These are phyloP conservation scores for Hawksworthiomyces lignivorus DNA, from an alignment of 2,329 filamentous ascomycete genomes.

Conservation along the genomic window DNA sequence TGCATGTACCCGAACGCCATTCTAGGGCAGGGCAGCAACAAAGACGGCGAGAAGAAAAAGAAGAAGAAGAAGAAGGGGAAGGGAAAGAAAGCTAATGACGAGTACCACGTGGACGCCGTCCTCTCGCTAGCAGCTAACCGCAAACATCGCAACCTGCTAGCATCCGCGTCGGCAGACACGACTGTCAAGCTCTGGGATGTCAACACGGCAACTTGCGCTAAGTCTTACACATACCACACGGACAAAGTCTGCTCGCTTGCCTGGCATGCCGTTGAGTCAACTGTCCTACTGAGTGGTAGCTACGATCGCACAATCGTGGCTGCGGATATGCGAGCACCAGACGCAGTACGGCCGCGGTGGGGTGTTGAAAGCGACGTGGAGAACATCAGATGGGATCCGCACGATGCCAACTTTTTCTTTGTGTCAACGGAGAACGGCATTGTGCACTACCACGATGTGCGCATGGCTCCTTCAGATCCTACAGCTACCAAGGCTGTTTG, in stretches of 20 bases:
- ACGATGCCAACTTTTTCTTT: slow-evolving; percentile 89
- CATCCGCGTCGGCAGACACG: slow-evolving; percentile 91
- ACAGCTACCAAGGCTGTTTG: slow-evolving; percentile 77
- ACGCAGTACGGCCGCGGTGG: slow-evolving; percentile 75
- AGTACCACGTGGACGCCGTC: slow-evolving; percentile 90
- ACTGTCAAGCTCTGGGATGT: slow-evolving; percentile 98
- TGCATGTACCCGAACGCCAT: slow-evolving; percentile 98
- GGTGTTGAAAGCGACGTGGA: slow-evolving; percentile 95
- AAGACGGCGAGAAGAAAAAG: slow-evolving; percentile 44
- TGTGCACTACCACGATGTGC: slow-evolving; percentile 85
- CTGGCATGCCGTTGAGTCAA: slow-evolving; percentile 85
- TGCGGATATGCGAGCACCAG: slow-evolving; percentile 92
- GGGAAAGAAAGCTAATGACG: slow-evolving; percentile 77
- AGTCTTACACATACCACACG: slow-evolving; percentile 91
- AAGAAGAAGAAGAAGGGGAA: slow-evolving; percentile 91
- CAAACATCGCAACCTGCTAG: slow-evolving; percentile 87
- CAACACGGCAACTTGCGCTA: slow-evolving; percentile 83
- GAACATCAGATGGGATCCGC: slow-evolving; percentile 84
- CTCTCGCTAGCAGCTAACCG: slow-evolving; percentile 87
- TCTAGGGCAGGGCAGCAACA: slow-evolving; percentile 61
- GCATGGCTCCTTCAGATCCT: slow-evolving; percentile 66
- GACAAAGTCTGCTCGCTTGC: slow-evolving; percentile 96
- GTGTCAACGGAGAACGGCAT: slow-evolving; percentile 88
- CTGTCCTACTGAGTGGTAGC: slow-evolving; percentile 82
- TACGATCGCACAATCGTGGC: slow-evolving; percentile 92